Evolutionary conservation across 495 filamentous ascomycete genomes (phyloP).

Genomic region (Aspergillus coremiiformis): DNA sequence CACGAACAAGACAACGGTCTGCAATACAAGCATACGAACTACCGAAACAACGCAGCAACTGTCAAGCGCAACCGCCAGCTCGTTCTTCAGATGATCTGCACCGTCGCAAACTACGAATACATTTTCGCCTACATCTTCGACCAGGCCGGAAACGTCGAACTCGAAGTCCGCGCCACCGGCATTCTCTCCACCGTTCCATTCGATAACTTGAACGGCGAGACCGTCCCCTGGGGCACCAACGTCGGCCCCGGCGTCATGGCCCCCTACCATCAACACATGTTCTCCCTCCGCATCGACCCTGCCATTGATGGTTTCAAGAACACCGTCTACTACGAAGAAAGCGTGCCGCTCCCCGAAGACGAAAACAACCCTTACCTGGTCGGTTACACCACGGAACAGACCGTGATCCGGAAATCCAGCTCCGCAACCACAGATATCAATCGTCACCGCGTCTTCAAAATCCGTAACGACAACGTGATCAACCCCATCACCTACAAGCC

Average conservation of each 20-base stretch:
- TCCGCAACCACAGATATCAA: constrained; percentile 56
- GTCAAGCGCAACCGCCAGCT: constrained; percentile 54
- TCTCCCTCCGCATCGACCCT: constrained; percentile 81
- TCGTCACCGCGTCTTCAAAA: constrained; percentile 68
- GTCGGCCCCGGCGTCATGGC: constrained; percentile 81
- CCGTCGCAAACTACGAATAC: constrained; percentile 78
- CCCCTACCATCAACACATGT: constrained; percentile 80
- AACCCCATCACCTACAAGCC: constrained; percentile 71
- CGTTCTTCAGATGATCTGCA: constrained; percentile 69
- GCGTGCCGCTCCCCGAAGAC: constrained; percentile 62
- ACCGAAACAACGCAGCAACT: constrained; percentile 52
- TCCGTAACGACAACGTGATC: constrained; percentile 58
- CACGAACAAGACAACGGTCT: constrained; percentile 64
- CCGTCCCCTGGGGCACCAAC: constrained; percentile 71
- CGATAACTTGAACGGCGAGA: constrained; percentile 48
- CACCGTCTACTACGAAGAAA: constrained; percentile 63
- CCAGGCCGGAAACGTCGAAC: constrained; percentile 69
- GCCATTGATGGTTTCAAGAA: constrained; percentile 69
- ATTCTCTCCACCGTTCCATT: constrained; percentile 81
- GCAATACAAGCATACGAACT: constrained; percentile 63
- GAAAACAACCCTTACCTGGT: constrained; percentile 72
- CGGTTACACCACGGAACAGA: constrained; percentile 63
- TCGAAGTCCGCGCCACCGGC: constrained; percentile 81
- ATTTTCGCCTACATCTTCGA: constrained; percentile 82
- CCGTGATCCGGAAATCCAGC: constrained; percentile 50